Percentiles rank a stretch among this genome's conserved stretches.
These are phyloP conservation scores for Apium graveolens DNA, from an alignment of 129 eudicot genomes.

Conservation along the genomic window DNA sequence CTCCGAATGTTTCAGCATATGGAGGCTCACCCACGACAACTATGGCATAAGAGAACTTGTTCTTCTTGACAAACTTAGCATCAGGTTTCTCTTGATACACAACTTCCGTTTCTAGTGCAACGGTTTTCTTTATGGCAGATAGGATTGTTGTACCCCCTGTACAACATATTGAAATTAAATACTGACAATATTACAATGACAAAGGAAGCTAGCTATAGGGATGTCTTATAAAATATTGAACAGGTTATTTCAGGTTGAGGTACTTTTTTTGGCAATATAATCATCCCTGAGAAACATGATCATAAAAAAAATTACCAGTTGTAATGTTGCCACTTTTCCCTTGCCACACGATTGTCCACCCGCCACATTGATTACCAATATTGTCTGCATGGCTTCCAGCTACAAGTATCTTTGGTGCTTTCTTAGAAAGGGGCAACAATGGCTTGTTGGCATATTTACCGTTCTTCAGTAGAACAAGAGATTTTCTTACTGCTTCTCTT, in stretches of 20 bases:
- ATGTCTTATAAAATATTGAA: neutral
- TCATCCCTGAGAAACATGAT: neutral
- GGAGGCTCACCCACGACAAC: conserved; percentile 84
- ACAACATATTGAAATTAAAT: conserved; percentile 1
- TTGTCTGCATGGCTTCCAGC: conserved; percentile 75
- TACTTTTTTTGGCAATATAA: neutral
- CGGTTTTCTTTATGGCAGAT: conserved; percentile 46
- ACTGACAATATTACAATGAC: neutral
- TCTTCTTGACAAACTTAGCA: conserved; percentile 34
- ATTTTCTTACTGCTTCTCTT: conserved; percentile 81
- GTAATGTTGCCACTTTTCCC: conserved; percentile 66
- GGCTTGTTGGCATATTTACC: conserved; percentile 45
- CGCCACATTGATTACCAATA: conserved; percentile 81
- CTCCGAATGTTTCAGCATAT: conserved; percentile 71
- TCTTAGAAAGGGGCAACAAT: conserved; percentile 63
- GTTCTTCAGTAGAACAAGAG: conserved; percentile 74
- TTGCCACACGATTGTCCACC: conserved; percentile 93
- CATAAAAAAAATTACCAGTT: conserved; percentile 29
- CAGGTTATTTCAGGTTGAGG: neutral
- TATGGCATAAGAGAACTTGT: conserved; percentile 60
- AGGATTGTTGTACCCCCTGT: conserved; percentile 89
- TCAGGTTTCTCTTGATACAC: conserved; percentile 56
- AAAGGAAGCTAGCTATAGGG: neutral
- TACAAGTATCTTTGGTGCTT: conserved; percentile 59
- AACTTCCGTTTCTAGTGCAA: conserved; percentile 53